A percentile compares a stretch with the other conserved stretches of the same genome.
Evolutionary conservation across 345 rosid species (phyloP).

Genomic region (Salix koriyanagi): DNA sequence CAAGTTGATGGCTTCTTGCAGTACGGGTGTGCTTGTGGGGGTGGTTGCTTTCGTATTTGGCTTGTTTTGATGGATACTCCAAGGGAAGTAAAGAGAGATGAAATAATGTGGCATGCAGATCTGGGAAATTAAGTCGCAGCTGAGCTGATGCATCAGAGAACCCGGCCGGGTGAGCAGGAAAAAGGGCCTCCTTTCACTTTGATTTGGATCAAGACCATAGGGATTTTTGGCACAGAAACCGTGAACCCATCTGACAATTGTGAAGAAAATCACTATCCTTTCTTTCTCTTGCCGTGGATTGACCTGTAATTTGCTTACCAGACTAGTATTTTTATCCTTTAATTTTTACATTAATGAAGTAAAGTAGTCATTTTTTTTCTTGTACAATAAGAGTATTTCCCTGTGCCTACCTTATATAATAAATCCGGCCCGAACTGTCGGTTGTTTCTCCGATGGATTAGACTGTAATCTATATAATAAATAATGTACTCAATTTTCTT

Average conservation of each 20-base stretch:
- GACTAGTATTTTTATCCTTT: background rate
- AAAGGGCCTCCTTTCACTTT: background rate
- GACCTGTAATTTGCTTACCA: background rate
- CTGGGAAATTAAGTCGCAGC: conserved; percentile 18
- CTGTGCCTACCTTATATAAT: background rate
- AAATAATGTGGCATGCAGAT: conserved; percentile 44
- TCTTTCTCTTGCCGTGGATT: background rate
- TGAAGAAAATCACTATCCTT: background rate
- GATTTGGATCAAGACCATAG: background rate
- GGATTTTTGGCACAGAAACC: background rate
- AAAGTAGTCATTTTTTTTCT: no score
- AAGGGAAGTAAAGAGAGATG: background rate
- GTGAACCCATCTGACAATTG: no score
- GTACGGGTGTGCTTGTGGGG: conserved; percentile 3
- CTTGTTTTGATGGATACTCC: conserved; percentile 17
- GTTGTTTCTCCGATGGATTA: no score
- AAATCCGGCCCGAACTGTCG: no score
- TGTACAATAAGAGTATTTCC: no score
- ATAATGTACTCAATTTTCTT: no score
- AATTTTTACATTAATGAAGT: background rate
- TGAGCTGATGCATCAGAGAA: background rate
- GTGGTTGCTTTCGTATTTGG: conserved; percentile 22
- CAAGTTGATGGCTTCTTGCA: background rate
- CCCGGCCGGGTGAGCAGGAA: background rate
- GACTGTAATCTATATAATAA: no score